Base-by-base conservation (phyloP, 202 grass and related monocot genomes). In the Carex arenaria region DNA sequence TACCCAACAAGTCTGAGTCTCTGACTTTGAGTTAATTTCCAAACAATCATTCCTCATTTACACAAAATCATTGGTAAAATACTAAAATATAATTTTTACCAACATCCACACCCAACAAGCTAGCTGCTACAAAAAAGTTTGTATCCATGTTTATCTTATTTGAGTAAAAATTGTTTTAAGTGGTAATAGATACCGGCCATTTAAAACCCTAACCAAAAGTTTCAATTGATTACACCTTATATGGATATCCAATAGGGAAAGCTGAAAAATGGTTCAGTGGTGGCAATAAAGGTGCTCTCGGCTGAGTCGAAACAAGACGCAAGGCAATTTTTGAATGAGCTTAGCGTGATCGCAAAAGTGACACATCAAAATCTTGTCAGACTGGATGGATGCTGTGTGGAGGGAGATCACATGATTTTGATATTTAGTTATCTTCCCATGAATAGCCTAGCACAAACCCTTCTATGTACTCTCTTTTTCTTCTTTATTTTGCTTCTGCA, bases 271-370 rank as follows among this genome's bases (percentile, higher is more conserved):
- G 89, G 92, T 6, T 85, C 85, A 14, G 82, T 88, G 64, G 90
- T 97, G 62, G 95, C 95, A 56, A 93, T 97, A 78, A 97, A 97
- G 86, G 95, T 97, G 52, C 92, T 97, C 43, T 97, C 89, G 59
- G 84, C 86, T 0, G 89, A 97, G 54, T 97, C 90, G 1, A 94
- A 82, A 84, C 90, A 94, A 86, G 92, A 90, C 52, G 83, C 66
- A 61, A 88, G 31, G 49, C 92, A 93, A 81, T 97, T 97, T 82
- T 80, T 97, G 85, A 94, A 94, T 78, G 95, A 97, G 82, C 75
- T 97, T 18, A 82, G 78, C 82, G 70, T 85, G 10, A 91, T 97
- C 56, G 89, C 95, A 61, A 93, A 67, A 81, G 82, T 91, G 84
- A 86, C 69, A 23, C 95, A 97, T 38, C 79, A 88, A 61, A 94